phyloP scores from a whole-genome alignment of 306 rosid genomes.

The Corylus heterophylla region DNA sequence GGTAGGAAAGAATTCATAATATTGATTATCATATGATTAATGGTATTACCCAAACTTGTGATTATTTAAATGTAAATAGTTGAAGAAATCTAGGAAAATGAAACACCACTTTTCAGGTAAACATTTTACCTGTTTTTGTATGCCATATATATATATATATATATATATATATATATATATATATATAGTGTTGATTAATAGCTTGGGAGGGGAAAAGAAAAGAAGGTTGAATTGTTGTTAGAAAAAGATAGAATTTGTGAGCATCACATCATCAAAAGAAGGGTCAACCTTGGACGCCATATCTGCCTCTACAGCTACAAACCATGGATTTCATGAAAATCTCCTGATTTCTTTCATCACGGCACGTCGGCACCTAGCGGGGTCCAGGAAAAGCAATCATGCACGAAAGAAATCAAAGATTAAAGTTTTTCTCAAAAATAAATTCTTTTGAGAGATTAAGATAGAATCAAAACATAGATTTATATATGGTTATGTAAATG shows the following conservation, averaged over 20 bases:
- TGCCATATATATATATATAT: too few relatives aligned
- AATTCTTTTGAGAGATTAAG: too few relatives aligned
- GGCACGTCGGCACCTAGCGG: not conserved
- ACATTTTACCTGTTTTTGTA: too few relatives aligned
- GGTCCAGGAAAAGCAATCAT: not conserved
- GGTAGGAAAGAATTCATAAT: too few relatives aligned
- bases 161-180: too few relatives aligned
- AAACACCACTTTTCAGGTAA: constrained; percentile 34
- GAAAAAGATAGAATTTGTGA: constrained; percentile 22
- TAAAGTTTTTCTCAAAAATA: too few relatives aligned
- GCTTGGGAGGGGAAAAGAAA: not conserved
- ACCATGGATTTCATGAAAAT: constrained; percentile 27
- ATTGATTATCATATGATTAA: not conserved
- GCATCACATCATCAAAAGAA: constrained; percentile 51
- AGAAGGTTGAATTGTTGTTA: constrained; percentile 7
- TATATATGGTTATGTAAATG: too few relatives aligned
- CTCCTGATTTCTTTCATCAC: not conserved
- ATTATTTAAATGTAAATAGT: constrained; percentile 3
- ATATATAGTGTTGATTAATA: not conserved
- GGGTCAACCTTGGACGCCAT: constrained; percentile 39
- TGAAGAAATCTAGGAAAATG: constrained; percentile 28
- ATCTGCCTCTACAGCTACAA: constrained; percentile 30
- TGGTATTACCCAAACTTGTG: not conserved
- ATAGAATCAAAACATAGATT: too few relatives aligned
- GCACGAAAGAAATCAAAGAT: not conserved